Evolutionary conservation across 306 rosid genomes (phyloP), one percentile per base, ranked within the genome.

Genomic region (Alnus rubra): DNA sequence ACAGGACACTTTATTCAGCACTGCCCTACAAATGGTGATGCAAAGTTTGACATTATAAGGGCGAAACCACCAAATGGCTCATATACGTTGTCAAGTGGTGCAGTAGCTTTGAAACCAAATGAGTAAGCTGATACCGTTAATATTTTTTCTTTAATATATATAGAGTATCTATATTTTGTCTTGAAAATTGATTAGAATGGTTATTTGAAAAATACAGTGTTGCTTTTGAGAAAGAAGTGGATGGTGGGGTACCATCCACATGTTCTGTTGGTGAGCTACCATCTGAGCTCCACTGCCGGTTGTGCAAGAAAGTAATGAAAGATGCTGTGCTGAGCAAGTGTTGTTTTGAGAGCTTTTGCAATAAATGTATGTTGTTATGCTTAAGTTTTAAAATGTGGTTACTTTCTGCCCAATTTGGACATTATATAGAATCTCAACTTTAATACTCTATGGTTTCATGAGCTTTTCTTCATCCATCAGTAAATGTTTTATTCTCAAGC

Each of bases 251-350:
- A 44, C 98, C 98, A 54, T 91, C 98, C 19, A 89, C 98, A 12
- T 98, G 98, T 44, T 88, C 98, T 54, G 88, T 96, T 81, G 97
- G 98, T 85, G 99, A 96, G 78, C 82, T 96, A 70, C 98, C 99
- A 55, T 97, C 99, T 7, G 98, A 96, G 84, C 92, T 96, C 65
- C 97, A 74, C 82, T 96, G 99, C 77, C 96, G 97, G 65, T 83
- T 96, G 86, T 96, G 99, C 89, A 91, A 83, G 87, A 91, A 93
- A 59, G 99, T 96, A 48, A 93, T 96, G 99, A 96, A 93, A 86
- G 96, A 96, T 89, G 99, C 99, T 70, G 99, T 96, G n/a, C 79
- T 96, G 74, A 96, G 97, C 98, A 96, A 96, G 84, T 96, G 99
- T 51, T 96, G 99, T 85, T 96, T 90, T 76, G 88, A 84, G 84